Base-by-base conservation (phyloP, 768 basidiomycete species). In the Chalciporus pseudorubinellus region DNA sequence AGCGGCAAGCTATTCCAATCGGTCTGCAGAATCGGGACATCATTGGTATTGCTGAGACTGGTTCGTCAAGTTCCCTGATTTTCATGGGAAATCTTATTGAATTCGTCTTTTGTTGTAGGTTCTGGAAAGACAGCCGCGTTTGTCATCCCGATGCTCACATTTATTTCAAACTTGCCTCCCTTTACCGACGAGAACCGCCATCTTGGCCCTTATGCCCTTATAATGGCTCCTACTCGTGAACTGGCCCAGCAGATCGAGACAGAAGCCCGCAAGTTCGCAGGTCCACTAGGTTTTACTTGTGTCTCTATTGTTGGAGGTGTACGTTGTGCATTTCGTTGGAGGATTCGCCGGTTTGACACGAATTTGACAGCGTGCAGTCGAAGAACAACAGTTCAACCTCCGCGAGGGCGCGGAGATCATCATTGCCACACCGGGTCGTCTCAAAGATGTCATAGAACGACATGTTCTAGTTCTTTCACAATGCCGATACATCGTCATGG, bases 51-150 rank as follows among this genome's bases (percentile, higher is more conserved):
- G 97, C 97, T 51, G 95, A 99, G 72, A 99, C 97, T 40, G 95
- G 94, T 91, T 51, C 46, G 80, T 70, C 8, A 34, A 53, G 39
- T 8, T 16, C 16, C 0, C 39, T 24, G 6, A 34, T 19, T 41
- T 42, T 46, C 33, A 13, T 26, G 26, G n/a, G 28, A 34, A 26
- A 50, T 43, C 8, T 38, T 39, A 20, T 43, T 52, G 43, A 46
- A 44, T 43, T 22, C 45, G 43, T 44, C 43, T 53, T 34, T 13
- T 18, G 38, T 13, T 54, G 10, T 56, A 95, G 93, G 95, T 78
- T 98, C 95, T 63, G 95, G 95, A 67, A 98, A 98, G 77, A 98
- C 95, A 21, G 95, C 95, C 31, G 92, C 95, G 3, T 98, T 98
- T 67, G 95, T 98, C 53, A 95, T 98, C 47, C 95, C 95, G 31